Evolutionary conservation across 129 eudicot species (phyloP).

Genomic region (Sambucus nigra): DNA sequence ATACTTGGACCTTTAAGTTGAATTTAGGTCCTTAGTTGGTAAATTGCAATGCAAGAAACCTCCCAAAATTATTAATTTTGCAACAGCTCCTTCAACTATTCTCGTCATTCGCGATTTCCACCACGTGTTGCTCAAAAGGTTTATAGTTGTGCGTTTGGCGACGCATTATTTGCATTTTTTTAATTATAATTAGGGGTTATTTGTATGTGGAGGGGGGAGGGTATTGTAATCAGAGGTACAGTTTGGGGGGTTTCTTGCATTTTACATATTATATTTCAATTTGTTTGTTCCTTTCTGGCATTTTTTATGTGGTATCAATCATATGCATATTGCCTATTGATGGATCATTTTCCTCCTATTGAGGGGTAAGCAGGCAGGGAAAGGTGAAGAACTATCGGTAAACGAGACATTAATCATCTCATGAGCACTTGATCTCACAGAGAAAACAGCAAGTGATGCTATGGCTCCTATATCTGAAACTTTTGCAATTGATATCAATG

Average conservation of each 20-base stretch:
- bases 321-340: neutral
- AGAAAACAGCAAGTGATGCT: constrained; percentile 59
- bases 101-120: too few relatives aligned
- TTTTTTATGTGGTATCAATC: too few relatives aligned
- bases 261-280: neutral
- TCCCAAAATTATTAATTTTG: too few relatives aligned
- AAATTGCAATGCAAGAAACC: too few relatives aligned
- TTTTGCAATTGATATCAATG: constrained; percentile 47
- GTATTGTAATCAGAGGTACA: too few relatives aligned
- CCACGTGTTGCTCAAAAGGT: too few relatives aligned
- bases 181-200: too few relatives aligned
- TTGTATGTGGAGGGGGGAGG: too few relatives aligned
- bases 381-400: constrained; percentile 55
- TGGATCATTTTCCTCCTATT: neutral
- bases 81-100: too few relatives aligned
- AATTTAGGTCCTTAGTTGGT: neutral
- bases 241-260: too few relatives aligned
- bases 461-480: constrained; percentile 54
- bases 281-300: neutral
- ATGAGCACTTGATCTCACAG: constrained; percentile 60
- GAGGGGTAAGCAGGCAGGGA: constrained; percentile 43
- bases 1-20: neutral
- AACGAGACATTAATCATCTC: constrained; percentile 55
- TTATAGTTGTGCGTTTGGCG: too few relatives aligned
- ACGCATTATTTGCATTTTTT: too few relatives aligned